Conservation (phyloP, 805 yeast genomes). For the Suhomyces tanzawaensis region DNA sequence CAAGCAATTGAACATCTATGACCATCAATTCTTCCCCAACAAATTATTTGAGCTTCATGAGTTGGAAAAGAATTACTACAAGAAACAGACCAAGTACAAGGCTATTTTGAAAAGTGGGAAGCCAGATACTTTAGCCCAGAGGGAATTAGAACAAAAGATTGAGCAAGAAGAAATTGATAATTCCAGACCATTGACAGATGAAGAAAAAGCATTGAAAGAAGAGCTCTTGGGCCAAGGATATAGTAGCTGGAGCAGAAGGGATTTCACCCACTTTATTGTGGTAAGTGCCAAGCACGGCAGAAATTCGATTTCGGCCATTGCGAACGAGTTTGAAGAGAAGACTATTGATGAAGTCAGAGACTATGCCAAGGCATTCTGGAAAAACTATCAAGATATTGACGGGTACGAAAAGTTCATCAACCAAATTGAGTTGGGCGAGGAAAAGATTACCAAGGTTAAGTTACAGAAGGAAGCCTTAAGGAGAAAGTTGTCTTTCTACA, state of each 20-base stretch:
- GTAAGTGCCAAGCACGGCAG: constrained; percentile 79
- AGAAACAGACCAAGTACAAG: constrained; percentile 61
- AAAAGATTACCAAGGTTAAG: constrained; percentile 59
- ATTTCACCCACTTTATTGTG: constrained; percentile 77
- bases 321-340: constrained; percentile 80
- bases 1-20: constrained; percentile 75
- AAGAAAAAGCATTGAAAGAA: constrained; percentile 64
- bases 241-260: constrained; percentile 81
- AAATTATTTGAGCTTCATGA: constrained; percentile 73
- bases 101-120: constrained; percentile 63
- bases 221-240: constrained; percentile 66
- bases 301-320: constrained; percentile 64
- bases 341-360: constrained; percentile 73
- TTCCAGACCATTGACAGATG: constrained; percentile 79
- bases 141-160: constrained; percentile 46
- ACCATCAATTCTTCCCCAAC: constrained; percentile 89
- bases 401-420: constrained; percentile 81
- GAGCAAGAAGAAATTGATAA: constrained; percentile 73
- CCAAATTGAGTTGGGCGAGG: constrained; percentile 89
- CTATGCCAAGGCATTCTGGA: constrained; percentile 83
- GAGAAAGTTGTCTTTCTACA: constrained; percentile 66
- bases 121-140: constrained; percentile 27
- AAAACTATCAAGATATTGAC: constrained; percentile 71
- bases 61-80: constrained; percentile 73
- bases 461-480: constrained; percentile 78